Conservation (phyloP, 495 filamentous ascomycete species). For the Tetracladium setigerum region DNA sequence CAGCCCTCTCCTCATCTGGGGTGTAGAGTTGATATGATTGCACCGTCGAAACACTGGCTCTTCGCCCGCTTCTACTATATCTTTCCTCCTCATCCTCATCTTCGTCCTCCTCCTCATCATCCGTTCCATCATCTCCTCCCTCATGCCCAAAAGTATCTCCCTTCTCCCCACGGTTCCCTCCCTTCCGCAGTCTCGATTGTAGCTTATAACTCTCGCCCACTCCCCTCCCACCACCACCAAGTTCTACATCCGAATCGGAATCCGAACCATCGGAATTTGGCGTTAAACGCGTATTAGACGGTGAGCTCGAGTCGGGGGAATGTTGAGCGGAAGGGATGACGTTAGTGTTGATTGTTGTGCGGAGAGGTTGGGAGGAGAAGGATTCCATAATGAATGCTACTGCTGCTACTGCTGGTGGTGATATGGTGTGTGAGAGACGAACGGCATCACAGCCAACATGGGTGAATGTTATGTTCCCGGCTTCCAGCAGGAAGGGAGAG, state of each 20-base stretch:
- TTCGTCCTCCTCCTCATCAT: slow-evolving; percentile 11
- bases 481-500: too few relatives aligned
- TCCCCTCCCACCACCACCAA: slow-evolving; percentile 9
- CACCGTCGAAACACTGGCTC: slow-evolving; percentile 30
- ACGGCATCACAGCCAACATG: too few relatives aligned
- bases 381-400: too few relatives aligned
- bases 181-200: not conserved
- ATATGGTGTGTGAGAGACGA: too few relatives aligned
- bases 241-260: too few relatives aligned
- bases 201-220: slow-evolving; percentile 15
- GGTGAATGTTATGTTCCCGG: too few relatives aligned
- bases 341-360: too few relatives aligned
- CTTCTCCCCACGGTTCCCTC: slow-evolving; percentile 1
- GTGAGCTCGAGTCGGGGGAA: slow-evolving; percentile 15
- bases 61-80: slow-evolving; percentile 3
- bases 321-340: not conserved
- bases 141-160: not conserved
- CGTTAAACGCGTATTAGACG: slow-evolving; percentile 13
- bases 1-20: slow-evolving; percentile 60
- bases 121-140: not conserved
- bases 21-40: slow-evolving; percentile 61
- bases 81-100: slow-evolving; percentile 12
- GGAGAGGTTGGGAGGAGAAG: too few relatives aligned
- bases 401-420: too few relatives aligned
- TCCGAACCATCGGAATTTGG: slow-evolving; percentile 22